A percentile compares a stretch with the other conserved stretches of the same genome.
phyloP scores from a whole-genome alignment of 495 filamentous ascomycete species.

The Pyrenula aspistea region DNA sequence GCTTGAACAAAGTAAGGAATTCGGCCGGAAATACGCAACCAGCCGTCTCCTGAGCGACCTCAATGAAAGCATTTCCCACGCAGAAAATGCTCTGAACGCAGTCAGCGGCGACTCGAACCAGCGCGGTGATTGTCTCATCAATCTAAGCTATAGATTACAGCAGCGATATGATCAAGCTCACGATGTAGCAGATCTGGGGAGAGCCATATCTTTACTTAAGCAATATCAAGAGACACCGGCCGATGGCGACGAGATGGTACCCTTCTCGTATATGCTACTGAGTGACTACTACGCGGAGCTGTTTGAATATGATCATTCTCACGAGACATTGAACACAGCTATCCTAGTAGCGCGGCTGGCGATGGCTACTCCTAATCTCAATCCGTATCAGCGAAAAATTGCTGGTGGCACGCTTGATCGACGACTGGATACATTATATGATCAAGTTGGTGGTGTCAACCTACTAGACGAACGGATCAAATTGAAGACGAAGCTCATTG shows the following conservation, averaged over 20 bases:
- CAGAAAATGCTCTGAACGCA: neutral
- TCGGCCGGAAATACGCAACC: neutral
- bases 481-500: neutral
- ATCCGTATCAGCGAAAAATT: neutral
- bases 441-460: neutral
- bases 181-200: neutral
- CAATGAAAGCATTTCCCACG: neutral
- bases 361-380: neutral
- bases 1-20: neutral
- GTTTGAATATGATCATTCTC: neutral
- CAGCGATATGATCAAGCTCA: neutral
- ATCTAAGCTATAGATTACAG: neutral
- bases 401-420: neutral
- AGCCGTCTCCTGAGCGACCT: neutral
- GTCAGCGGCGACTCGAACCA: neutral
- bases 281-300: neutral
- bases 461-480: neutral
- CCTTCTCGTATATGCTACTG: neutral
- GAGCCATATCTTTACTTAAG: neutral
- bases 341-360: neutral
- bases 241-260: neutral
- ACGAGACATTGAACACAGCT: neutral
- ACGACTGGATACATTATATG: neutral
- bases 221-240: neutral
- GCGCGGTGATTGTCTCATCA: neutral